Evolutionary conservation across 768 basidiomycete genomes (phyloP), one percentile per base, ranked within the genome.

Genomic region (Boletus patriciae): DNA sequence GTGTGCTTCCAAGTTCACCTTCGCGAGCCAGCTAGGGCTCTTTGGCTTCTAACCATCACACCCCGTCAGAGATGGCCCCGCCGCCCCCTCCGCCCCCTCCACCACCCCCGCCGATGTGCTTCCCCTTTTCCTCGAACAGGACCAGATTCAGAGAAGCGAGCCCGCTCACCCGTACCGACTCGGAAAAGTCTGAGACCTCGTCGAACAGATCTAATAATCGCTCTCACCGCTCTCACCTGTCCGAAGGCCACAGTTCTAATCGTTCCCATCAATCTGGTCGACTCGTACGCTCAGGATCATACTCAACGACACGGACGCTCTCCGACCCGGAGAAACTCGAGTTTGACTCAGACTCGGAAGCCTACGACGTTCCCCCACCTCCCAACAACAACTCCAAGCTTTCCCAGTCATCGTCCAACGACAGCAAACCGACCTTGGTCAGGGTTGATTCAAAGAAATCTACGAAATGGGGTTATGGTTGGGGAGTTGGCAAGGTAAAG

Each of bases 381-480:
- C 50, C 60, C 38, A 71, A 76, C 41, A 72, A 75, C 69, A 46
- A 73, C 74, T 41, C 57, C 23, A 79, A 77, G 61, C 70, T 83
- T 31, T 68, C 71, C 2, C 78, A 78, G 61, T 72, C 81, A 21
- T 69, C 70, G 1, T 78, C 64, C 23, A 52, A 46, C 37, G 41
- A 25, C 16, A 50, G 48, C 49, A 73, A 83, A 43, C 41, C 77
- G 2, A 83, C 78, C 63, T 80, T 85, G 5, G 79, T 82, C 71
- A 60, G 71, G 40, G 78, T 78, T 0, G 84, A 85, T 31, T 82
- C 83, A 21, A 86, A 83, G 70, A 82, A 79, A 59, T 79, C 79
- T 4, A 70, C 74, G 12, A 83, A 76, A 66, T 85, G 81, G 79
- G 87, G 87, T n/a, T 88, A 87, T 69, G 86, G 86, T 38, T 86